Evolutionary conservation across 257 asterid species (phyloP), one percentile per base, ranked within the genome.

Genomic region (Galeopsis tetrahit): DNA sequence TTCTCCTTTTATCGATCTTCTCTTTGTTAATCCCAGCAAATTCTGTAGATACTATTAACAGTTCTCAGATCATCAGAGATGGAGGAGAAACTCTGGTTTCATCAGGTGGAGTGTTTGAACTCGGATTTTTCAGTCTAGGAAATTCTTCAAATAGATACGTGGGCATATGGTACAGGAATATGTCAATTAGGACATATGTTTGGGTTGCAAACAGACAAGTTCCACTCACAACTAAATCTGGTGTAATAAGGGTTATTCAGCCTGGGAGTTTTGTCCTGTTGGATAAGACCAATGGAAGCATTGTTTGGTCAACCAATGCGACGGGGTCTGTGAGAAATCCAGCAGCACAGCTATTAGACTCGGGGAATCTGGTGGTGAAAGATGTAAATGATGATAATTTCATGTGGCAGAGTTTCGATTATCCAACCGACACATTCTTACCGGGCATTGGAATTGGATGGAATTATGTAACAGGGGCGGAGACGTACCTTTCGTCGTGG

Each of bases 301-400:
- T 15, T 8, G 31, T 82, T 28, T 86, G 90, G 96, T 80, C 88
- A 1, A 43, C 88, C 2, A 81, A 72, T n/a, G 10, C 82, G 1
- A 75, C 88, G 11, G 52, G 52, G 28, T 3, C 40, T 0, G n/a
- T 7, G 0, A 0, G 53, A 4, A 59, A 74, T 52, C 85, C 86
- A 2, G 55, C 75, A 17, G 77, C 78, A 0, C 83, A 74, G 34
- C 43, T 88, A 44, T 51, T 87, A 13, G 87, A 88, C 38, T 36
- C 77, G 1, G 90, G 95, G 10, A 88, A 88, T 55, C 80, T 86
- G 53, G 90, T 88, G 10, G 58, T 71, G 7, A 73, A 58, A 48
- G 83, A 75, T 40, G 84, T 65, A 2, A 35, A 56, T 2, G 74
- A 78, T 28, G 44, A 11, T 11, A 46, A 75, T 73, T 67, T 48